phyloP scores from a whole-genome alignment of 352 stramenopile species.

The Pythium volutum region DNA sequence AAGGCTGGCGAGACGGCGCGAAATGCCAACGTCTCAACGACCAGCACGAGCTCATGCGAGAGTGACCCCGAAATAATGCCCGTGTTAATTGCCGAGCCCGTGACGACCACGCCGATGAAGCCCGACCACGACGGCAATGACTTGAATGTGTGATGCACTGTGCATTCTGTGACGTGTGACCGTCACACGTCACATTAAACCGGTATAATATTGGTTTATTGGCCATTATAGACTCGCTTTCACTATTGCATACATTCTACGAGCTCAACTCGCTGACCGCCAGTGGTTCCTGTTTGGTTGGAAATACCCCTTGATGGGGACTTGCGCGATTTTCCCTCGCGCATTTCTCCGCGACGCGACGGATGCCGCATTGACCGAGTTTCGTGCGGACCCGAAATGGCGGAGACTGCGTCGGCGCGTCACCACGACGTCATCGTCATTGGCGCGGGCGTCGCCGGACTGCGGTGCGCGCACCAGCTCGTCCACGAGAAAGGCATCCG shows the following conservation, averaged over 20 bases:
- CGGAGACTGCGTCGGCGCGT: not conserved
- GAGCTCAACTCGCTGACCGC: constrained; percentile 8
- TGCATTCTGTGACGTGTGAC: not conserved
- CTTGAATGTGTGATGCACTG: not conserved
- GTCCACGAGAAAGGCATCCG: constrained; percentile 46
- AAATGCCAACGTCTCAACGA: not conserved
- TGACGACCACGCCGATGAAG: not conserved
- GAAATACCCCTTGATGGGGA: too few species aligned
- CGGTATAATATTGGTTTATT: constrained; percentile 1
- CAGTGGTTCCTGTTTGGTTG: not conserved
- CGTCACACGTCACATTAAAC: constrained; percentile 16
- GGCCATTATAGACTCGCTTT: not conserved
- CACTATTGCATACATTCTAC: constrained; percentile 12
- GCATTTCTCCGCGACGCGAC: not conserved
- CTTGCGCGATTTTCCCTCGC: not conserved
- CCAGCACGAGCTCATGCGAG: constrained; percentile 6
- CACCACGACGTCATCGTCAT: constrained; percentile 63
- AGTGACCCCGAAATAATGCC: constrained; percentile 1
- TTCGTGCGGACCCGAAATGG: too few species aligned
- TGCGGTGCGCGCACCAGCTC: constrained; percentile 66
- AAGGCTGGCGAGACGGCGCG: not conserved
- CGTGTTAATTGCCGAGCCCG: not conserved
- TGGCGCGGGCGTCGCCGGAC: constrained; percentile 58
- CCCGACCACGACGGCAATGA: not conserved
- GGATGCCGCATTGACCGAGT: constrained; percentile 11